Conservation (phyloP, 129 eudicot genomes). For the Scalesia atractyloides region DNA sequence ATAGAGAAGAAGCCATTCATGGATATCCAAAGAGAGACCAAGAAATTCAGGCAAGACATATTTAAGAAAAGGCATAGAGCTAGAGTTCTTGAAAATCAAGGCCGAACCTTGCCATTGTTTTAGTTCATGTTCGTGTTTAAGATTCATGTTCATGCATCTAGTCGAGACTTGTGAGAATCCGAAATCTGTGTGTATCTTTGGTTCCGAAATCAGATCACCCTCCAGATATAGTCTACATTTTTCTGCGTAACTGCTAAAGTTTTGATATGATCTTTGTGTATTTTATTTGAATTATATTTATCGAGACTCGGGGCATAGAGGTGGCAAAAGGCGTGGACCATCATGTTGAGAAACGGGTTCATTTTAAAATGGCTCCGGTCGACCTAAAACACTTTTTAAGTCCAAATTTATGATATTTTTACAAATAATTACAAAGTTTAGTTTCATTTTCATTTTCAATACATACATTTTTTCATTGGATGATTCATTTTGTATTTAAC, state of each 20-base stretch:
- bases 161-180: neutral
- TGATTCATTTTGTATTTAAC: no score
- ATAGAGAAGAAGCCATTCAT: conserved; percentile 56
- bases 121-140: conserved; percentile 19
- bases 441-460: no score
- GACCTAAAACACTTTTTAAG: no score
- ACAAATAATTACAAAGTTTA: no score
- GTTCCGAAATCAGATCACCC: conserved; percentile 12
- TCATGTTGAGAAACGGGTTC: neutral
- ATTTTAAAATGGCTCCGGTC: neutral
- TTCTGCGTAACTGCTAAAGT: neutral
- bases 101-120: conserved; percentile 49
- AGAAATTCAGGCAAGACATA: conserved; percentile 60
- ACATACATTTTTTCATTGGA: no score
- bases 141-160: conserved; percentile 20
- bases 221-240: conserved; percentile 11
- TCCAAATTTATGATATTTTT: no score
- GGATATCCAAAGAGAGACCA: conserved; percentile 59
- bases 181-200: conserved; percentile 9
- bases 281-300: neutral
- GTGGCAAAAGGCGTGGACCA: neutral
- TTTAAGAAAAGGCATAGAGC: conserved; percentile 66
- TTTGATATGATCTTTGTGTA: neutral
- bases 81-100: conserved; percentile 47
- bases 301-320: neutral